Evolutionary conservation across 257 asterid genomes (phyloP).

Genomic region (Solanum chmielewskii): DNA sequence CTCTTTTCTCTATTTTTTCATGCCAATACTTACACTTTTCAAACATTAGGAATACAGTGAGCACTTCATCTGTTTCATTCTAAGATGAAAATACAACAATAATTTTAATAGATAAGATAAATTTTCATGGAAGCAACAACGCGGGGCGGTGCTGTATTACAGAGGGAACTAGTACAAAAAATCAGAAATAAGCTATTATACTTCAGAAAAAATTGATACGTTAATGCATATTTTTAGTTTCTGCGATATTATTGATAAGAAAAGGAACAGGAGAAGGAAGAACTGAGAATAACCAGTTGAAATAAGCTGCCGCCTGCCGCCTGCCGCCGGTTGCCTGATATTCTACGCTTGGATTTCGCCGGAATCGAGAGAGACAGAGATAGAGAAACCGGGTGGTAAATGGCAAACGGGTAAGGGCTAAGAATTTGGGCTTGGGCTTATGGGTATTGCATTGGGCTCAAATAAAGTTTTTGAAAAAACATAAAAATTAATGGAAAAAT

Average conservation of each 20-base stretch:
- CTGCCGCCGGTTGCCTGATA: slow-evolving; percentile 25
- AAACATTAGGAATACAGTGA: background rate
- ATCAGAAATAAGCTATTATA: background rate
- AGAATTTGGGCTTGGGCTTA: background rate
- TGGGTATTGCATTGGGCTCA: background rate
- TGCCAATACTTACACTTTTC: background rate
- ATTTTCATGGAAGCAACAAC: background rate
- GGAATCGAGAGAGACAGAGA: background rate
- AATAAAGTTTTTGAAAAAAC: background rate
- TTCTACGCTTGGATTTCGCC: slow-evolving; percentile 10
- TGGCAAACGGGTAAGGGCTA: background rate
- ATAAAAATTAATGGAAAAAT: no score
- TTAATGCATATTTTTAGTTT: background rate
- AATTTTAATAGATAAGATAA: background rate
- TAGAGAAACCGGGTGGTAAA: background rate
- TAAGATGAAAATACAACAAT: background rate
- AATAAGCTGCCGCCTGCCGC: slow-evolving; percentile 17
- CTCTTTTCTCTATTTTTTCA: background rate
- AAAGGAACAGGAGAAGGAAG: background rate
- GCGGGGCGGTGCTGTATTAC: background rate
- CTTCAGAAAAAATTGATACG: background rate
- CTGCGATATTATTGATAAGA: background rate
- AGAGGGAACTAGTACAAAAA: background rate
- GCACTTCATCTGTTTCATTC: background rate
- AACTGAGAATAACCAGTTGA: slow-evolving; percentile 19